Evolutionary conservation across 2,329 filamentous ascomycete genomes (phyloP).

Genomic region (Aspergillus fumigatiaffinis): DNA sequence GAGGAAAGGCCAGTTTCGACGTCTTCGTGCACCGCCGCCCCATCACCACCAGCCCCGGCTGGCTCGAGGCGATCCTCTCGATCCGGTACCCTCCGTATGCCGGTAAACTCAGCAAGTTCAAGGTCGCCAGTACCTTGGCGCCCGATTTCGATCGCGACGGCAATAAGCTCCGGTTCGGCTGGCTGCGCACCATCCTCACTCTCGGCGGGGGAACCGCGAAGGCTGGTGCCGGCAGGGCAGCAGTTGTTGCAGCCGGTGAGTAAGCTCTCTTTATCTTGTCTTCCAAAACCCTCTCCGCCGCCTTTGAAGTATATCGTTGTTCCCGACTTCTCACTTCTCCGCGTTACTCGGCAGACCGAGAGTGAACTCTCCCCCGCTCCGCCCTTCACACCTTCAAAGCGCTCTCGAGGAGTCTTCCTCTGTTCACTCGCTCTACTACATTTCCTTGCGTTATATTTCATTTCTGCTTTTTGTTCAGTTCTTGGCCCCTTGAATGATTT

Average conservation of each 20-base stretch:
- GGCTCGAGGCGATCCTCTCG: conserved; percentile 55
- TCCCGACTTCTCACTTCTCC: conserved; percentile 5
- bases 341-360: conserved; percentile 5
- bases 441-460: not conserved
- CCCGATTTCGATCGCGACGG: conserved; percentile 61
- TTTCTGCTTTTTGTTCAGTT: not conserved
- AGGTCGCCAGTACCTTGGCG: conserved; percentile 47
- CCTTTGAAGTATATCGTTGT: not conserved
- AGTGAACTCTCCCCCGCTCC: not conserved
- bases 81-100: conserved; percentile 60
- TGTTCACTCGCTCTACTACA: not conserved
- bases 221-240: conserved; percentile 33
- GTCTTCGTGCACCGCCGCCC: conserved; percentile 58
- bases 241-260: conserved; percentile 39
- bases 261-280: conserved; percentile 17
- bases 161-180: conserved; percentile 36
- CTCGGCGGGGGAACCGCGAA: conserved; percentile 39
- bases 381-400: not conserved
- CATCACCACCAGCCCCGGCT: conserved; percentile 56
- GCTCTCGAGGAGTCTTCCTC: not conserved
- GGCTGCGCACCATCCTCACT: conserved; percentile 38
- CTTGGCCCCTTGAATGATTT: not conserved
- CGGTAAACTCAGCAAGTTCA: conserved; percentile 52
- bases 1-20: conserved; percentile 67
- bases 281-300: not conserved